Evolutionary conservation across 148 eudicot genomes (phyloP).

Genomic region (Camellia sinensis): DNA sequence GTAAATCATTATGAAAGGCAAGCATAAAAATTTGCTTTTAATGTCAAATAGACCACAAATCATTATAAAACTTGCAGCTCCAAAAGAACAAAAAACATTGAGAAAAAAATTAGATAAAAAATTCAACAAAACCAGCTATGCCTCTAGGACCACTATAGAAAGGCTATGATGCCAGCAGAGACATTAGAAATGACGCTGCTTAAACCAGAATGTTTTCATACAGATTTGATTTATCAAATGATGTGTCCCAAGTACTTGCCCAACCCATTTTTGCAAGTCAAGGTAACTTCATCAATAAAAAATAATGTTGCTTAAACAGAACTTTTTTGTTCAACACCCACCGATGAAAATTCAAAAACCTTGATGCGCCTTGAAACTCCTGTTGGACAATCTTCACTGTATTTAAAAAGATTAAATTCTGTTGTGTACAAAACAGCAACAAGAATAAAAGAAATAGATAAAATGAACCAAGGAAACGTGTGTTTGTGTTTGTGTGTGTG

Average conservation of each 20-base stretch:
- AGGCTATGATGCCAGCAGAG: not conserved
- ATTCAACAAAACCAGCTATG: not conserved
- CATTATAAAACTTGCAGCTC: not conserved
- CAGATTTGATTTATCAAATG: not conserved
- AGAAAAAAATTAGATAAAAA: not conserved
- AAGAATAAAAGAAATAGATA: too few relatives aligned
- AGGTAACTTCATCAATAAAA: slow-evolving; percentile 1
- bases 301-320: slow-evolving; percentile 10
- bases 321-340: slow-evolving; percentile 27
- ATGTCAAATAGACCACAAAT: not conserved
- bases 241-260: not conserved
- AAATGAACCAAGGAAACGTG: too few relatives aligned
- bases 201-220: not conserved
- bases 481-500: too few relatives aligned
- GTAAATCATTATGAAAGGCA: not conserved
- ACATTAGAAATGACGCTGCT: too few relatives aligned
- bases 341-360: slow-evolving; percentile 81
- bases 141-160: not conserved
- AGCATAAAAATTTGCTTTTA: not conserved
- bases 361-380: slow-evolving; percentile 94
- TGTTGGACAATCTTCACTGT: too few relatives aligned
- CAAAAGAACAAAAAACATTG: not conserved
- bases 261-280: not conserved
- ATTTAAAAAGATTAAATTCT: too few relatives aligned
- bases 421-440: too few relatives aligned